Evolutionary conservation across 2,329 filamentous ascomycete species (phyloP).

Genomic region (Proliferodiscus dingleyae): DNA sequence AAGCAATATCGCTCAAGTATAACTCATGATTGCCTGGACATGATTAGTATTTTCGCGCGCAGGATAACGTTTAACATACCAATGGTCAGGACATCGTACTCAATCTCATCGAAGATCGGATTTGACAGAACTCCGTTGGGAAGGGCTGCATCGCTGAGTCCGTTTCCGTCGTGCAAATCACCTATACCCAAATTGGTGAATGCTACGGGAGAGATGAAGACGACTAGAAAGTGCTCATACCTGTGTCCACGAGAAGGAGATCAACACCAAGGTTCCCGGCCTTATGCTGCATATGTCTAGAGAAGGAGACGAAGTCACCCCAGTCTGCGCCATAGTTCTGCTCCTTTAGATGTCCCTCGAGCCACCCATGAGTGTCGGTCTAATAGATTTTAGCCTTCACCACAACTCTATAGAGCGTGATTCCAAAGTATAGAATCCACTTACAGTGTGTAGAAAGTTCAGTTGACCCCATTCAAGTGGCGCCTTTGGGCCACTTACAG

Average conservation of each 20-base stretch:
- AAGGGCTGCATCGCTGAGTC: conserved; percentile 81
- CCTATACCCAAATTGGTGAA: conserved; percentile 11
- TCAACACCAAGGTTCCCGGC: conserved; percentile 76
- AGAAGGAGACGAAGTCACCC: conserved; percentile 94
- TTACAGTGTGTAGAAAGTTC: conserved; percentile 27
- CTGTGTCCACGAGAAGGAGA: conserved; percentile 81
- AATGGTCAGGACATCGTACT: conserved; percentile 75
- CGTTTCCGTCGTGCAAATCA: conserved; percentile 87
- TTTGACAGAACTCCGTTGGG: conserved; percentile 86
- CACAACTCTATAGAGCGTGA: not conserved
- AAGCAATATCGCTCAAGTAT: conserved; percentile 65
- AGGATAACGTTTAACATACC: conserved; percentile 33
- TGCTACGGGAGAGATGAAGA: too few species aligned
- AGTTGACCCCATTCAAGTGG: conserved; percentile 26
- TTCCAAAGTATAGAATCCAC: too few species aligned
- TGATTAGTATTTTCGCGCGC: not conserved
- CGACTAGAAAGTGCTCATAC: conserved; percentile 34
- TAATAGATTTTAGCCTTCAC: conserved; percentile 7
- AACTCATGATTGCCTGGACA: conserved; percentile 75
- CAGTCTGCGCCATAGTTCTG: conserved; percentile 90
- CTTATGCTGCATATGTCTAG: conserved; percentile 69
- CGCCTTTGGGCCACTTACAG: conserved; percentile 38
- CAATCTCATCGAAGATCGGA: conserved; percentile 75
- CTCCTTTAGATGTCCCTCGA: conserved; percentile 87
- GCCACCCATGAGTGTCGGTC: conserved; percentile 60